These are phyloP conservation scores for Pezicula neosporulosa DNA, from an alignment of 2,329 filamentous ascomycete species.

Conservation along the genomic window DNA sequence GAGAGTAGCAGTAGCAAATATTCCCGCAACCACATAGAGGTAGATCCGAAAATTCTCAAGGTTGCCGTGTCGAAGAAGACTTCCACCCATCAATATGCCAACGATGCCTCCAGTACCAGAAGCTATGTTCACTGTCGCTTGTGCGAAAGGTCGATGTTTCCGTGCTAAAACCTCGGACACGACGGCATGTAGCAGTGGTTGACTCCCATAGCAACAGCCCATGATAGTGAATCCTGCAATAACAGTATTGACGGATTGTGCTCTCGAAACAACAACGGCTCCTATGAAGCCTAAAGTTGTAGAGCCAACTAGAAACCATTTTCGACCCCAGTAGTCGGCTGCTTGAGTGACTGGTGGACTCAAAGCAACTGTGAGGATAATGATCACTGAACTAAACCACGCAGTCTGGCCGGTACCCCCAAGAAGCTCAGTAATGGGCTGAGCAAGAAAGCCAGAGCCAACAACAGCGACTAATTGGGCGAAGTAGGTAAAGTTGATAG, in stretches of 20 bases:
- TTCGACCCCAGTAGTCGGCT: slow-evolving; percentile 37
- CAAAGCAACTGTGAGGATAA: slow-evolving; percentile 34
- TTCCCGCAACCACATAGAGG: slow-evolving; percentile 31
- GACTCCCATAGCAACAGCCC: slow-evolving; percentile 32
- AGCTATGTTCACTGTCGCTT: slow-evolving; percentile 30
- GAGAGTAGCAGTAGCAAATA: slow-evolving; percentile 24
- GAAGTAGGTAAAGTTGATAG: no score
- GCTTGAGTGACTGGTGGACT: slow-evolving; percentile 34
- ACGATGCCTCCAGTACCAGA: slow-evolving; percentile 27
- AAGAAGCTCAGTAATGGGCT: no score
- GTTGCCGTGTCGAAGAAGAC: slow-evolving; percentile 26
- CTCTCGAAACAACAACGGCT: slow-evolving; percentile 31
- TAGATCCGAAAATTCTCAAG: slow-evolving; percentile 32
- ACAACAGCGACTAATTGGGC: no score
- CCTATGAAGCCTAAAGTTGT: slow-evolving; percentile 32
- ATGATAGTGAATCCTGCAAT: slow-evolving; percentile 34
- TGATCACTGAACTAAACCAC: no score
- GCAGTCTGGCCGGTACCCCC: no score
- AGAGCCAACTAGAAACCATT: slow-evolving; percentile 34
- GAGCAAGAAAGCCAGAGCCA: no score
- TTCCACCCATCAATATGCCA: slow-evolving; percentile 32
- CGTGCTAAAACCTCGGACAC: slow-evolving; percentile 37
- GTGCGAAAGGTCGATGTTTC: slow-evolving; percentile 31
- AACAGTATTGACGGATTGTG: slow-evolving; percentile 30
- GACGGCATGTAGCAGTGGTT: slow-evolving; percentile 36